A percentile compares a stretch with the other conserved stretches of the same genome.
phyloP scores from a whole-genome alignment of 1,284 basidiomycete species.

The Calocybe gambosa region DNA sequence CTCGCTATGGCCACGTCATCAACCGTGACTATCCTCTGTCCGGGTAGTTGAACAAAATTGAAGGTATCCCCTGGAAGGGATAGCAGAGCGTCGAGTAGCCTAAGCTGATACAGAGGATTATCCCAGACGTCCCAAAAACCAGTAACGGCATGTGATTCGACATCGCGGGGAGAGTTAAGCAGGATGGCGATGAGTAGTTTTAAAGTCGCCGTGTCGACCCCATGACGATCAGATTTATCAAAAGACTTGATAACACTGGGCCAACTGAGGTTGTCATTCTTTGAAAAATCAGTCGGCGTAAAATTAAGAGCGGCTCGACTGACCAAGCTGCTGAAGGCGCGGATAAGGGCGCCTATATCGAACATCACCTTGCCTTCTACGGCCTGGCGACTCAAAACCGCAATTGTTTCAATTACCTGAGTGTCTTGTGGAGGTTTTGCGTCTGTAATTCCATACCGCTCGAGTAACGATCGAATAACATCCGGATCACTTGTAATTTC shows the following conservation, averaged over 20 bases:
- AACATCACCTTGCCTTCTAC: conserved; percentile 65
- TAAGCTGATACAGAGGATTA: conserved; percentile 82
- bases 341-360: conserved; percentile 74
- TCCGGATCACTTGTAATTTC: conserved; percentile 73
- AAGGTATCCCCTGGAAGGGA: conserved; percentile 87
- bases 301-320: conserved; percentile 26
- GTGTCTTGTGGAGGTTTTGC: conserved; percentile 60
- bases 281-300: conserved; percentile 16
- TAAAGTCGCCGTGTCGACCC: conserved; percentile 77
- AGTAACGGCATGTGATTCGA: conserved; percentile 67
- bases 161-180: conserved; percentile 64
- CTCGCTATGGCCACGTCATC: conserved; percentile 81
- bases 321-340: conserved; percentile 63
- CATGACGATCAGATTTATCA: conserved; percentile 70
- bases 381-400: conserved; percentile 58
- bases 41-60: conserved; percentile 82
- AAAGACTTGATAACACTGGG: conserved; percentile 73
- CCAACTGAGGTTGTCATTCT: conserved; percentile 72
- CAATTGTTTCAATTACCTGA: conserved; percentile 65
- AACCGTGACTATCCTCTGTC: conserved; percentile 75
- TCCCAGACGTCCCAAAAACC: conserved; percentile 83
- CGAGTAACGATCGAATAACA: conserved; percentile 58
- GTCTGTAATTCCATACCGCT: conserved; percentile 68
- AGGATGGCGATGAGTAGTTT: conserved; percentile 79
- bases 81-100: conserved; percentile 82